Base-by-base conservation (phyloP, 2,329 filamentous ascomycete genomes). In the Fonsecaea monophora region DNA sequence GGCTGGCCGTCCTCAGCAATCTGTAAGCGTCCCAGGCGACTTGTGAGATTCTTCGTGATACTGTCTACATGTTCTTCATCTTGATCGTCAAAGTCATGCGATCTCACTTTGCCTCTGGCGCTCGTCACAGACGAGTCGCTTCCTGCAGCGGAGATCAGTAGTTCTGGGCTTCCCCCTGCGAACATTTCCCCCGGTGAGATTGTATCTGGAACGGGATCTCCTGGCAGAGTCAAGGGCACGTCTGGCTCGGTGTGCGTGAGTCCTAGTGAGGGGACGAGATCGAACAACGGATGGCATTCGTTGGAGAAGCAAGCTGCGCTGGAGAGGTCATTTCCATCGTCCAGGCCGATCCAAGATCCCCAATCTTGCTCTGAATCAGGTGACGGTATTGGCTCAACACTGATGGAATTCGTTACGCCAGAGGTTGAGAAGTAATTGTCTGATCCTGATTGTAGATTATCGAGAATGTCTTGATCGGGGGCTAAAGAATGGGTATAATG, bases 21-120 rank as follows among this genome's bases (percentile, higher is more conserved):
- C 59, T 82, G 81, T 57, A 83, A 66, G 4, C 79, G 79, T 4
- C 81, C 81, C 18, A 82, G 77, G 6, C 80, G 78, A 68, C 80
- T 75, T 2, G 80, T 80, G 8, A 82, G 71, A 61, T 82, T 78
- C 58, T 80, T 77, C 21, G 81, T 79, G 1, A 82, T 76, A 58
- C 81, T 79, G 45, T 75, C 73, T 6, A 75, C 67, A n/a, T 53
- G 34, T 32, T 30, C 25, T 54, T 54, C 48, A 9, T 38, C 48
- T 57, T 42, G 13, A 6, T 42, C 13, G 40, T 42, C 40, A 5
- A 18, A 42, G 18, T 42, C 40, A 42, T 42, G 40, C 4, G 59
- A 12, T n/a, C 21, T 53, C 18, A 42, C 35, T 42, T 56, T 38
- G 25, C 10, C 53, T 18, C 53, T 34, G n/a, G 37, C 38, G 18